A percentile compares a stretch with the other conserved stretches of the same genome.
phyloP scores from a whole-genome alignment of 1,284 basidiomycete species.

The Trichosporon inkin region DNA sequence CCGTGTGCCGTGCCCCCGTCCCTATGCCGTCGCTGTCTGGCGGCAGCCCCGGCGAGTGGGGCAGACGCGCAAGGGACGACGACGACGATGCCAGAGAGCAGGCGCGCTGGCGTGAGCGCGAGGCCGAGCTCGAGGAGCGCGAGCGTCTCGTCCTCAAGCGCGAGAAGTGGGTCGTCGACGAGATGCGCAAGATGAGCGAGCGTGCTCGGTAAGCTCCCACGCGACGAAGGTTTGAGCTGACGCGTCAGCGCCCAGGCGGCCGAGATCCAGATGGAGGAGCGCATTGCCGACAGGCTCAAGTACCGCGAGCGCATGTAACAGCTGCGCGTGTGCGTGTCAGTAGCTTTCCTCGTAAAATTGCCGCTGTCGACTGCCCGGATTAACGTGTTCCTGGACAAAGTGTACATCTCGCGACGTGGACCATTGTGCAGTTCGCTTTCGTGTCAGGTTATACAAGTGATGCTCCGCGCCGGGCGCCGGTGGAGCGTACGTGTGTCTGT shows the following conservation, averaged over 20 bases:
- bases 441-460: no score
- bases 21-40: neutral
- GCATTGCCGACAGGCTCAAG: conserved; percentile 45
- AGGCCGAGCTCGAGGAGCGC: conserved; percentile 41
- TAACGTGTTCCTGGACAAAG: no score
- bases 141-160: conserved; percentile 39
- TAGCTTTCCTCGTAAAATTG: no score
- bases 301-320: neutral
- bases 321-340: no score
- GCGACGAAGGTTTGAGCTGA: neutral
- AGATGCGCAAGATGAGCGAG: conserved; percentile 44
- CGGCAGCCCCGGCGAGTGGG: neutral
- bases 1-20: conserved; percentile 19
- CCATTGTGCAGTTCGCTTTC: no score
- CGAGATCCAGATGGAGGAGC: conserved; percentile 45
- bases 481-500: no score
- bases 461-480: no score
- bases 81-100: conserved; percentile 6
- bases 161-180: conserved; percentile 46
- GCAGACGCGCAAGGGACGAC: conserved; percentile 11
- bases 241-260: conserved; percentile 31
- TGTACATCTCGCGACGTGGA: no score
- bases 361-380: no score
- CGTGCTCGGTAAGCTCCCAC: conserved; percentile 33
- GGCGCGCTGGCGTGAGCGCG: conserved; percentile 23